Evolutionary conservation across 2,329 filamentous ascomycete species (phyloP).

Genomic region (Hypoxylon sp.): DNA sequence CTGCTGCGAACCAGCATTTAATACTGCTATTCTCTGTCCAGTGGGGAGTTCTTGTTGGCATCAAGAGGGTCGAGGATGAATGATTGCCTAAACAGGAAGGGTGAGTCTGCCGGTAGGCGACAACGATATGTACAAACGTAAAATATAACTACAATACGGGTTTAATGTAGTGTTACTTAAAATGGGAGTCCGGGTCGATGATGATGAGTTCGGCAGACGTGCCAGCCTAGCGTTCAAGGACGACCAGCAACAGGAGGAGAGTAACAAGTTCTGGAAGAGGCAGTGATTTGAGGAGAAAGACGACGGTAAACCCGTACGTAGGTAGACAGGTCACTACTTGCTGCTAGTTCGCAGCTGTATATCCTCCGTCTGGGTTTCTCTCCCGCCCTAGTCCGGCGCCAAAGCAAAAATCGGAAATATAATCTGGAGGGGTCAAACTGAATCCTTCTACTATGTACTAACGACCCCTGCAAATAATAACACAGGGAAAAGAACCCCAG

Average conservation of each 20-base stretch:
- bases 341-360: conserved; percentile 46
- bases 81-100: conserved; percentile 48
- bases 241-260: conserved; percentile 44
- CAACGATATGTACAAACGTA: conserved; percentile 42
- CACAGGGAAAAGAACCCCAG: conserved; percentile 53
- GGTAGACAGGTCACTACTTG: conserved; percentile 38
- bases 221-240: conserved; percentile 37
- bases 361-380: conserved; percentile 44
- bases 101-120: conserved; percentile 43
- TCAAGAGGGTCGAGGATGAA: conserved; percentile 36
- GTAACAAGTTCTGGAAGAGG: conserved; percentile 46
- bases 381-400: conserved; percentile 54
- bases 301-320: conserved; percentile 44
- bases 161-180: conserved; percentile 44
- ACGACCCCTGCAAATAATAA: conserved; percentile 53
- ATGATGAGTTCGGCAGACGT: conserved; percentile 40
- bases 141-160: conserved; percentile 40
- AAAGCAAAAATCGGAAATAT: conserved; percentile 64
- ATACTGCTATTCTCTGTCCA: conserved; percentile 40
- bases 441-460: conserved; percentile 52
- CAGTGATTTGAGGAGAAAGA: conserved; percentile 47
- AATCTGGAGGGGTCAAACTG: conserved; percentile 57
- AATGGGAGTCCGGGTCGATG: conserved; percentile 37
- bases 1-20: conserved; percentile 43
- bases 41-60: conserved; percentile 39